Evolutionary conservation across 495 filamentous ascomycete species (phyloP).

Genomic region (Penicillium crystallinum): DNA sequence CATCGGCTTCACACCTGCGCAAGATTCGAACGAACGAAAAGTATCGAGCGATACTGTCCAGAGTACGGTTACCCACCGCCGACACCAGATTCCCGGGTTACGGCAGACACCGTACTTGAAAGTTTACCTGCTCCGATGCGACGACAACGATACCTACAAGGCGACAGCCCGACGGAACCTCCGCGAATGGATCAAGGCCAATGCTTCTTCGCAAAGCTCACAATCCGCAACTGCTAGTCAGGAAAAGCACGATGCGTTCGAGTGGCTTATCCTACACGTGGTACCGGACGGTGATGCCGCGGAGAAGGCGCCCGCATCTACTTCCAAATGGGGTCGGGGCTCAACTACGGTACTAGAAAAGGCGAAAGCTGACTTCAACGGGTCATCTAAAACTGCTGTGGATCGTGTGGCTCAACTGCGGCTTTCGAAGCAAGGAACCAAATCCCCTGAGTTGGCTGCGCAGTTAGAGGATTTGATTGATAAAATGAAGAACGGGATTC

Average conservation of each 20-base stretch:
- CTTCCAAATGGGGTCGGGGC: slow-evolving; percentile 73
- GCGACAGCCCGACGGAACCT: slow-evolving; percentile 66
- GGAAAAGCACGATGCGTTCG: slow-evolving; percentile 90
- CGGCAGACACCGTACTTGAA: slow-evolving; percentile 94
- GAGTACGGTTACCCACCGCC: slow-evolving; percentile 52
- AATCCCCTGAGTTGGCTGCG: slow-evolving; percentile 62
- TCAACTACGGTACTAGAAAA: slow-evolving; percentile 84
- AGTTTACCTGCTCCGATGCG: slow-evolving; percentile 79
- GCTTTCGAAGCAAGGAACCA: slow-evolving; percentile 51
- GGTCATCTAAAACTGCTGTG: slow-evolving; percentile 65
- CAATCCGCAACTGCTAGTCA: slow-evolving; percentile 42
- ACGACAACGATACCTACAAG: slow-evolving; percentile 94
- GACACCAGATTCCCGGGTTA: slow-evolving; percentile 93
- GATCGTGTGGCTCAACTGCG: slow-evolving; percentile 86
- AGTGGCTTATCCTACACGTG: slow-evolving; percentile 93
- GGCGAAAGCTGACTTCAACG: slow-evolving; percentile 86
- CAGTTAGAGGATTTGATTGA: slow-evolving; percentile 77
- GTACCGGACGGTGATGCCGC: slow-evolving; percentile 56
- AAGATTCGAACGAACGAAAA: slow-evolving; percentile 29
- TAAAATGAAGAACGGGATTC: slow-evolving; percentile 81
- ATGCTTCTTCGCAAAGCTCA: slow-evolving; percentile 50
- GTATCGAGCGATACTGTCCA: slow-evolving; percentile 31
- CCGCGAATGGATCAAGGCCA: slow-evolving; percentile 83
- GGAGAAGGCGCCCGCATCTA: slow-evolving; percentile 64
- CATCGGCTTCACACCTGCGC: slow-evolving; percentile 69